A percentile compares a stretch with the other conserved stretches of the same genome.
phyloP scores from a whole-genome alignment of 352 stramenopile genomes.

The Phytophthora fragariaefolia region DNA sequence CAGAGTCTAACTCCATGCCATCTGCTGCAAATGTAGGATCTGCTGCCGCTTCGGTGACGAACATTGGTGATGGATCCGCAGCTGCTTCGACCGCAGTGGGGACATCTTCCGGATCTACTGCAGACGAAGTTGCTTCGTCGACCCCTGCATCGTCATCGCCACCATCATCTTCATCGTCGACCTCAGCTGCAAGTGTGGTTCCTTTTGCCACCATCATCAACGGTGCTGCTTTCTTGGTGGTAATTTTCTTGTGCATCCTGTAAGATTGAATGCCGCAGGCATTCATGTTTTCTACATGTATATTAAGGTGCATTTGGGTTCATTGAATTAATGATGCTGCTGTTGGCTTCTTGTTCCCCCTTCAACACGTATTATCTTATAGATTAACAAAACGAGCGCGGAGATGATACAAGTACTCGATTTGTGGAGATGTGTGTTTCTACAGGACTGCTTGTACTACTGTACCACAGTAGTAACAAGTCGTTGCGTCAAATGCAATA shows the following conservation, averaged over 20 bases:
- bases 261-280: constrained; percentile 25
- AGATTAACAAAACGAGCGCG: constrained; percentile 20
- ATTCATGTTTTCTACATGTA: constrained; percentile 18
- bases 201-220: constrained; percentile 30
- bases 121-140: constrained; percentile 18
- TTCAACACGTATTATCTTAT: not conserved
- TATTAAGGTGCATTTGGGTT: constrained; percentile 9
- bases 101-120: constrained; percentile 8
- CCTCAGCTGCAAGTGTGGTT: constrained; percentile 26
- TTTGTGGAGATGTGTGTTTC: no score
- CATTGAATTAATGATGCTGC: constrained; percentile 30
- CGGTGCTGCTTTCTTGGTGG: constrained; percentile 26
- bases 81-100: constrained; percentile 13
- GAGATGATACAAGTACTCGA: constrained; percentile 10
- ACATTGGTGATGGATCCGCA: constrained; percentile 28
- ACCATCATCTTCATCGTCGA: constrained; percentile 19
- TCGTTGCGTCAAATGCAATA: no score
- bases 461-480: no score
- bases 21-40: constrained; percentile 44
- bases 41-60: constrained; percentile 20
- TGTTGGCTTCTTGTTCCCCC: not conserved
- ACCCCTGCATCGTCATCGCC: no score
- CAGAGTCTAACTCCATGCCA: constrained; percentile 33
- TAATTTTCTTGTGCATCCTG: constrained; percentile 37
- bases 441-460: no score